phyloP scores from a whole-genome alignment of 23 red algal species.

The Gracilaria domingensis region DNA sequence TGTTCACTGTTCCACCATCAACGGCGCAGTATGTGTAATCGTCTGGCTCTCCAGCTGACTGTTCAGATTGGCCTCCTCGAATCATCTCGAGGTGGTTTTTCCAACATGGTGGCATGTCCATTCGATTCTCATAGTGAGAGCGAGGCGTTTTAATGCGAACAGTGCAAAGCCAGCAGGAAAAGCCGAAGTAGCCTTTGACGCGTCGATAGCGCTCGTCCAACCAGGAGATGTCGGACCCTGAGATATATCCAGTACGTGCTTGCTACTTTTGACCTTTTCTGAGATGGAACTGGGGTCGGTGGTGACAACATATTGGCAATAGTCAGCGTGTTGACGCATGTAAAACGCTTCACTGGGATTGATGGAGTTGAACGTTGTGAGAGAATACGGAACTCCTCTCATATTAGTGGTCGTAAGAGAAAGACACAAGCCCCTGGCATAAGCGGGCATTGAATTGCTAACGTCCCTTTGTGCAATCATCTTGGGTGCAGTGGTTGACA shows the following conservation, averaged over 20 bases:
- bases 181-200: slow-evolving; percentile 6
- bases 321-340: slow-evolving; percentile 45
- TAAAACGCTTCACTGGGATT: slow-evolving; percentile 6
- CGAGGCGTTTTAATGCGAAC: slow-evolving; percentile 7
- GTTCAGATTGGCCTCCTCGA: background rate
- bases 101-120: slow-evolving; percentile 18
- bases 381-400: slow-evolving; percentile 39
- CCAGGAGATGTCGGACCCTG: background rate
- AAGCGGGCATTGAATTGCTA: background rate
- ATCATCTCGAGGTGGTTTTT: background rate
- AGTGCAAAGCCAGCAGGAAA: slow-evolving; percentile 42
- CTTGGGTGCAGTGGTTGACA: background rate
- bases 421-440: slow-evolving; percentile 4
- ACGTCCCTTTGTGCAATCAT: background rate
- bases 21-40: slow-evolving; percentile 26
- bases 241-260: slow-evolving; percentile 17
- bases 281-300: background rate
- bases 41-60: background rate
- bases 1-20: slow-evolving; percentile 37
- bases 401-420: slow-evolving; percentile 32
- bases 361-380: slow-evolving; percentile 10
- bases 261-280: background rate
- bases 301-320: slow-evolving; percentile 6
- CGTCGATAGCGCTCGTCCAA: slow-evolving; percentile 4
- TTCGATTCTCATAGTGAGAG: slow-evolving; percentile 7